Evolutionary conservation across 164 flowering plant species (phyloP).

Genomic region (Kingdonia uniflora): DNA sequence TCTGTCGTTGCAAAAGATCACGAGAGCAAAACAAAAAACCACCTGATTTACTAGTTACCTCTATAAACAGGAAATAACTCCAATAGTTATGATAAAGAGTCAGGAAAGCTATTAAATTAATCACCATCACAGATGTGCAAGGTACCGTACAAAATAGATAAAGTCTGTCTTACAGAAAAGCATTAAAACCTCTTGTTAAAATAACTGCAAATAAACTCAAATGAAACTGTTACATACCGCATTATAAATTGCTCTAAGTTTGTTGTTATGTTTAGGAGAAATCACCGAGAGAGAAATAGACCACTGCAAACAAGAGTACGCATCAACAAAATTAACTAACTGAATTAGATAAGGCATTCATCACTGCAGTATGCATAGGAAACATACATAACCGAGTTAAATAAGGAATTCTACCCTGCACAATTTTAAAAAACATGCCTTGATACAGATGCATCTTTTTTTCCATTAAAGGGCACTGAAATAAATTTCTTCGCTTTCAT

Average conservation of each 20-base stretch:
- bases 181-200: not conserved
- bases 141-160: not conserved
- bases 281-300: slow-evolving; percentile 80
- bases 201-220: not conserved
- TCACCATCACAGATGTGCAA: not conserved
- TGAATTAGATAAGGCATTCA: not conserved
- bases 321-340: not conserved
- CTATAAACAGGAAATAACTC: not conserved
- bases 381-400: too few species aligned
- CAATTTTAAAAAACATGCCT: too few species aligned
- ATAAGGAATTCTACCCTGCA: too few species aligned
- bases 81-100: not conserved
- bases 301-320: slow-evolving; percentile 44
- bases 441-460: too few species aligned
- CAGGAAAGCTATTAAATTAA: not conserved
- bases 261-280: slow-evolving; percentile 82
- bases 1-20: too few species aligned
- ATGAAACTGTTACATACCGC: slow-evolving; percentile 41
- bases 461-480: too few species aligned
- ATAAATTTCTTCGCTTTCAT: too few species aligned
- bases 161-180: not conserved
- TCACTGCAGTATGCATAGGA: too few species aligned
- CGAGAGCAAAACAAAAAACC: not conserved
- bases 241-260: slow-evolving; percentile 61
- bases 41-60: not conserved